These are phyloP conservation scores for Sarocladium kiliense DNA, from an alignment of 2,329 filamentous ascomycete species.

Conservation along the genomic window DNA sequence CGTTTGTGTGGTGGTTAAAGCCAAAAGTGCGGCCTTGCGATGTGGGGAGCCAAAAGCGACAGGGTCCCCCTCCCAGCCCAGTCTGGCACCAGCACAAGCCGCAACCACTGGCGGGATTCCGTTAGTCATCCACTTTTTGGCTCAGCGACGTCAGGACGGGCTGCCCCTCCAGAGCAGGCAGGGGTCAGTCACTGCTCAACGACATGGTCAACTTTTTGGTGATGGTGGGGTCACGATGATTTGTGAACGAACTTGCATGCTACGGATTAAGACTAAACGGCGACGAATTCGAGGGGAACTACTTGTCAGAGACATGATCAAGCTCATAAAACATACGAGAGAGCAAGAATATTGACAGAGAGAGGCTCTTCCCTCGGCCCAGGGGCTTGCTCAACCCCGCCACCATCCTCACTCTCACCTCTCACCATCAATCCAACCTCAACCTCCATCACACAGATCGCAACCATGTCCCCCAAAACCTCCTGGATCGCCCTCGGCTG, in stretches of 20 bases:
- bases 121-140: slow-evolving; percentile 2
- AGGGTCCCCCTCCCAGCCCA: background rate
- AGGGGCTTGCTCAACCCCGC: background rate
- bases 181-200: background rate
- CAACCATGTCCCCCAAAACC: slow-evolving; percentile 21
- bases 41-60: background rate
- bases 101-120: background rate
- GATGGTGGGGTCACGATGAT: background rate
- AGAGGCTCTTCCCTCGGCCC: no score
- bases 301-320: no score
- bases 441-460: background rate
- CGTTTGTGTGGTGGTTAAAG: background rate
- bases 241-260: background rate
- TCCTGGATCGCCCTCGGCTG: slow-evolving; percentile 52
- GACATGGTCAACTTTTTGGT: slow-evolving; percentile 2
- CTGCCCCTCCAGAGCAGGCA: background rate
- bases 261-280: background rate
- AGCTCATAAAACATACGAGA: no score
- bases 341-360: no score
- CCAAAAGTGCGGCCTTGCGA: slow-evolving; percentile 1
- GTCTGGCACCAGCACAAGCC: no score
- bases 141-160: background rate
- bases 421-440: background rate
- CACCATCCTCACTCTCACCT: background rate
- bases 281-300: no score